Conservation (phyloP, 345 rosid genomes). For the Euphorbia tirucalli region DNA sequence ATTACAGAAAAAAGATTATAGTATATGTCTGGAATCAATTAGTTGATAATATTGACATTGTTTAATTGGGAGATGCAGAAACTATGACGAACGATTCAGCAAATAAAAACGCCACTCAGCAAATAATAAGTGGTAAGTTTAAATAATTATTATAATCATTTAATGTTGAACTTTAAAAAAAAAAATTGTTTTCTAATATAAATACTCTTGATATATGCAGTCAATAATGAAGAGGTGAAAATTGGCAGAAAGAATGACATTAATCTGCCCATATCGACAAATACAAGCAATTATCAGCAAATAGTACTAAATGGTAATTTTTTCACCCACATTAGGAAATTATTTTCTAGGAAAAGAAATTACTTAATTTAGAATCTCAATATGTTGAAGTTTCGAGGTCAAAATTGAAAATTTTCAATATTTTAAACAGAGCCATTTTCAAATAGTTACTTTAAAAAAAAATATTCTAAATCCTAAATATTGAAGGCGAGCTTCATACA, state of each 20-base stretch:
- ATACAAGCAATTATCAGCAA: neutral
- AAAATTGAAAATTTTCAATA: too few species aligned
- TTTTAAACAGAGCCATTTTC: too few species aligned
- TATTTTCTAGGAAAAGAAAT: too few species aligned
- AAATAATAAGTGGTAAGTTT: conserved; percentile 3
- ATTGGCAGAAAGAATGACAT: neutral
- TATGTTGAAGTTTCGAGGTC: too few species aligned
- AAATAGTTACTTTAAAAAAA: too few species aligned
- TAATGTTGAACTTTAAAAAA: neutral
- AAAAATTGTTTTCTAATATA: neutral
- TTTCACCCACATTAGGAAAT: too few species aligned
- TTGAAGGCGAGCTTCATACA: too few species aligned
- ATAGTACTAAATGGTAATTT: too few species aligned
- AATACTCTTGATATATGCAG: neutral
- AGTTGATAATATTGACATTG: neutral
- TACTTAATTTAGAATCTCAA: too few species aligned
- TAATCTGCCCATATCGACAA: neutral
- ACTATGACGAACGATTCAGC: neutral
- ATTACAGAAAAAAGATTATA: too few species aligned
- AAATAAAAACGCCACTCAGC: neutral
- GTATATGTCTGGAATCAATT: neutral
- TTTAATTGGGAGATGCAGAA: conserved; percentile 2
- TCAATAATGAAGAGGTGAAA: neutral
- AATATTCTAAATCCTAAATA: too few species aligned
- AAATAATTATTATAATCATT: neutral